Conservation (phyloP, 495 filamentous ascomycete genomes). For the Podospora pseudoanserina region DNA sequence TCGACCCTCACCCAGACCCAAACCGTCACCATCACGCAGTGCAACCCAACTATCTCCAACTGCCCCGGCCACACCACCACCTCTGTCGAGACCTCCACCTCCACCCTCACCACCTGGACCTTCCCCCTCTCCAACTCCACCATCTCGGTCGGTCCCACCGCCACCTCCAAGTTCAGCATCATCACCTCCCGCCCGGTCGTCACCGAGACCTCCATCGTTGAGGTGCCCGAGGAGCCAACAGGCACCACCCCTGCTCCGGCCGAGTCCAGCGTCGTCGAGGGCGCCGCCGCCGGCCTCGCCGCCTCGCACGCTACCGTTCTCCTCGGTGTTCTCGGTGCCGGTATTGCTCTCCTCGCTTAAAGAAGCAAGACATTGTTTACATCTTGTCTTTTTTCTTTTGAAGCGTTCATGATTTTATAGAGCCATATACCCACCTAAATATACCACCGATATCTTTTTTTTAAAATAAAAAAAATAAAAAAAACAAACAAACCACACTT, state of each 20-base stretch:
- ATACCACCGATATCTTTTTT: background rate
- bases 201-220: conserved; percentile 19
- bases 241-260: conserved; percentile 21
- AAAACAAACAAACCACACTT: no score
- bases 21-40: conserved; percentile 48
- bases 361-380: background rate
- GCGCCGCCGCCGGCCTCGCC: conserved; percentile 34
- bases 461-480: no score
- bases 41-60: conserved; percentile 43
- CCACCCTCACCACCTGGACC: conserved; percentile 21
- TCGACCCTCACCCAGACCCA: conserved; percentile 43
- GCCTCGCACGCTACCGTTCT: conserved; percentile 40
- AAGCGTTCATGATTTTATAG: conserved; percentile 4
- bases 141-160: conserved; percentile 35
- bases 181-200: conserved; percentile 26
- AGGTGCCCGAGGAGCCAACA: conserved; percentile 10
- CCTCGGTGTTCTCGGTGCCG: conserved; percentile 40
- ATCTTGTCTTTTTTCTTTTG: background rate
- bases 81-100: conserved; percentile 27
- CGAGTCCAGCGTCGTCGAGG: conserved; percentile 24
- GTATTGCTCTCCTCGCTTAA: conserved; percentile 43
- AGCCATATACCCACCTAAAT: background rate
- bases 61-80: conserved; percentile 40
- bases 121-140: conserved; percentile 40
- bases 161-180: conserved; percentile 29